Conservation (phyloP, 192 early-diverging fungal genomes). For the Coemansia sp. region DNA sequence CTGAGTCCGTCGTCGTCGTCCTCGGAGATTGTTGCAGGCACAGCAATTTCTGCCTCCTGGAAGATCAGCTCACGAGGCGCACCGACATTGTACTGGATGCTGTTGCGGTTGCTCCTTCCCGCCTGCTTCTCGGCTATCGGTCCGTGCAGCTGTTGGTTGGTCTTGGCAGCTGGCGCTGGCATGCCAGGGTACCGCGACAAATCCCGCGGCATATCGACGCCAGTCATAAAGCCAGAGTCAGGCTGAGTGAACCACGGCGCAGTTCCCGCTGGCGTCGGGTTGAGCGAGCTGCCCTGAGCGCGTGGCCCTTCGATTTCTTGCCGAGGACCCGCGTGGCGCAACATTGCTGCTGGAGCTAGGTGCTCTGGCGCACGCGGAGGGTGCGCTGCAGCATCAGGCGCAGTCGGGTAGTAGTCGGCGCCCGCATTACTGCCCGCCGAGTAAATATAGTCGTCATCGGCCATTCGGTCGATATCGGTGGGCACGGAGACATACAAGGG, state of each 20-base stretch:
- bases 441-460: slow-evolving; percentile 7
- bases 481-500: slow-evolving; percentile 37
- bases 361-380: not conserved
- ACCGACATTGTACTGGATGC: slow-evolving; percentile 54
- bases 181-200: slow-evolving; percentile 44
- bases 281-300: not conserved
- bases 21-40: slow-evolving; percentile 41
- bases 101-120: slow-evolving; percentile 53
- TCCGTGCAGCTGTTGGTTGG: slow-evolving; percentile 8
- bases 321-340: slow-evolving; percentile 17
- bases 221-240: slow-evolving; percentile 20
- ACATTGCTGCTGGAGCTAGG: not conserved
- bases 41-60: slow-evolving; percentile 43
- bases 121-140: slow-evolving; percentile 7
- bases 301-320: slow-evolving; percentile 9
- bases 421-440: slow-evolving; percentile 13
- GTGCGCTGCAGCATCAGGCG: slow-evolving; percentile 5
- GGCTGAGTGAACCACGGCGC: slow-evolving; percentile 28
- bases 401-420: not conserved
- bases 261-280: not conserved
- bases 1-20: slow-evolving; percentile 38
- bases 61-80: slow-evolving; percentile 54
- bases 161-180: slow-evolving; percentile 14
- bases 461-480: slow-evolving; percentile 27
- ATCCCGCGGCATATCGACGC: slow-evolving; percentile 24